Conservation (phyloP, 2,329 filamentous ascomycete species). For the Myriosclerotinia curreyana region DNA sequence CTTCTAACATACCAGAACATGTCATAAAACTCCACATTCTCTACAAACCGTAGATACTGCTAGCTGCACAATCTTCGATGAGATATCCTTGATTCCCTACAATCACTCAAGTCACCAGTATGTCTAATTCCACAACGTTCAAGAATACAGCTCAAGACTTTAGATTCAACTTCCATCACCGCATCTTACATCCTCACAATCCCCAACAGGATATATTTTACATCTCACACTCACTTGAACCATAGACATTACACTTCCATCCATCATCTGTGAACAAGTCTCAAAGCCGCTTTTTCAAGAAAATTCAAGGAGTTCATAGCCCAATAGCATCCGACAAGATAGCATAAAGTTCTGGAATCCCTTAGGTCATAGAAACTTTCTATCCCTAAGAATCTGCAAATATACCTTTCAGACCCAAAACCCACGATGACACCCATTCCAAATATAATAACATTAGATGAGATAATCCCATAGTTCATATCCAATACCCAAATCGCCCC, state of each 20-base stretch:
- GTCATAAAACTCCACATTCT: background rate
- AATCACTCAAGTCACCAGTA: background rate
- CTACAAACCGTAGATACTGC: background rate
- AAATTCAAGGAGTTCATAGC: background rate
- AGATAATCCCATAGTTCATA: background rate
- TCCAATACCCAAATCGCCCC: background rate
- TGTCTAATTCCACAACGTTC: no score
- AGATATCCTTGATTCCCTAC: background rate
- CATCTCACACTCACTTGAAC: background rate
- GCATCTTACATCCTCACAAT: background rate
- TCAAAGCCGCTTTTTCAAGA: background rate
- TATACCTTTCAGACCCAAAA: background rate
- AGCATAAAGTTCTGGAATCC: background rate
- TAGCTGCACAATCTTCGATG: background rate
- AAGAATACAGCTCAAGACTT: no score
- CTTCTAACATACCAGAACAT: background rate
- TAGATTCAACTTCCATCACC: background rate
- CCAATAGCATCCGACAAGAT: background rate
- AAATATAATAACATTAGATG: background rate
- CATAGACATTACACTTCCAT: accelerated
- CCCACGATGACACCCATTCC: background rate
- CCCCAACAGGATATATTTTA: no score
- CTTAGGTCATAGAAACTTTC: background rate
- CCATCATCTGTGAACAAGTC: background rate
- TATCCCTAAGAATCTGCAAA: background rate